Conservation (phyloP, 805 yeast genomes). For the Kodamaea kaohsiungensis region DNA sequence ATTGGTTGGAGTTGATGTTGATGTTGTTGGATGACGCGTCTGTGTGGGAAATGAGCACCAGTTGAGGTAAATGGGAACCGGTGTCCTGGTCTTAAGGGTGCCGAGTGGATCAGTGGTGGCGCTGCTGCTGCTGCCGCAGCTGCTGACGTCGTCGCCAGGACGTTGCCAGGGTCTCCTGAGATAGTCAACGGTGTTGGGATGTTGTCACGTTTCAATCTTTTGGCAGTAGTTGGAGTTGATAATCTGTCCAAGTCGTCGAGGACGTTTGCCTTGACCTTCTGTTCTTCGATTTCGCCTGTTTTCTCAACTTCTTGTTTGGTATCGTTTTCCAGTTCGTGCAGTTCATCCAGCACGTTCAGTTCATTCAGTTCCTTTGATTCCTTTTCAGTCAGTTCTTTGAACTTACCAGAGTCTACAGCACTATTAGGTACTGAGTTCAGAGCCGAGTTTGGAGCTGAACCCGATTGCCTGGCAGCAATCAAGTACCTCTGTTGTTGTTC, state of each 20-base stretch:
- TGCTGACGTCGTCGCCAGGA: constrained; percentile 1
- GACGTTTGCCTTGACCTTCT: background rate
- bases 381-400: background rate
- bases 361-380: background rate
- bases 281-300: background rate
- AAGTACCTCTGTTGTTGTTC: constrained; percentile 33
- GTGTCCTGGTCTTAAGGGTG: constrained; percentile 26
- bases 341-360: background rate
- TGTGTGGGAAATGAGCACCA: constrained; percentile 9
- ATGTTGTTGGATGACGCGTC: background rate
- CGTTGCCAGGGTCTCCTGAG: constrained; percentile 1
- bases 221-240: constrained; percentile 19
- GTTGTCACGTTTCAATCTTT: constrained; percentile 34
- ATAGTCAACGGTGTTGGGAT: constrained; percentile 34
- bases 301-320: background rate
- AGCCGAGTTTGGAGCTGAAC: background rate
- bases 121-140: constrained; percentile 1
- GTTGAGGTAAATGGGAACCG: constrained; percentile 7
- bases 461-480: constrained; percentile 28
- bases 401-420: background rate
- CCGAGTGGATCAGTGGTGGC: constrained; percentile 32
- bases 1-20: constrained; percentile 4
- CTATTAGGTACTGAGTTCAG: background rate
- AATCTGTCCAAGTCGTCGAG: constrained; percentile 17
- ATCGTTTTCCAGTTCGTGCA: background rate